Base-by-base conservation (phyloP, 371 early-diverging fungal genomes). In the Mucor sp. region DNA sequence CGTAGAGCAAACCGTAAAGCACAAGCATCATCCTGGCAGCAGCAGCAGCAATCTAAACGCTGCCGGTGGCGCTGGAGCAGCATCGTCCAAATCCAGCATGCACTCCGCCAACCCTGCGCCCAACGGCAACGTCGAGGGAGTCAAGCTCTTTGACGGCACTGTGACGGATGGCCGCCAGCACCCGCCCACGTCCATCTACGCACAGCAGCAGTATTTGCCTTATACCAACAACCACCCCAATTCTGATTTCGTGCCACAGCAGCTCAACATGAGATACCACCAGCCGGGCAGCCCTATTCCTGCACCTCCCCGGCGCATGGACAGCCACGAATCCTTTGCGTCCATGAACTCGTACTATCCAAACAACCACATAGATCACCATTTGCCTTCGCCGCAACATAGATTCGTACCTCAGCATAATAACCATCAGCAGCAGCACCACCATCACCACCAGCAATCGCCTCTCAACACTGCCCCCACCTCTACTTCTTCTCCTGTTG, bases 1-100 rank as follows among this genome's bases (percentile, higher is more conserved):
- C 41, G 74, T 83, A 15, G 83, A 83, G 55, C 74, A 74, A 57
- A 66, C 79, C 12, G 81, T 79, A 37, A 78, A 71, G 33, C 71
- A 71, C 35, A 77, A 72, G 62, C 47, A 65, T 11, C 47, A 47
- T n/a, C 32, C 30, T 2, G 30, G 30, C 33, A 27, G 19, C 6
- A 41, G 23, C 9, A 6, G 21, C 15, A 5, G 27, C 11, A 50
- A 50, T 14, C 21, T 50, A 1, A 43, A 59, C 17, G 14, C n/a
- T n/a, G n/a, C n/a, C n/a, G n/a, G 30, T 19, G 39, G 32, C 3
- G 17, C 44, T 33, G 33, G 33, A 37, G 59, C n/a, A 14, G n/a
- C 47, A 23, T 61, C 56, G 11, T 60, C 57, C 1, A 62, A 65
- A 35, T 33, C 65, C 7, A 68, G 69, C 44, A 62, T 68, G 58